Evolutionary conservation across 169 alveolate species (phyloP).

Genomic region (Cryptosporidium sp.): DNA sequence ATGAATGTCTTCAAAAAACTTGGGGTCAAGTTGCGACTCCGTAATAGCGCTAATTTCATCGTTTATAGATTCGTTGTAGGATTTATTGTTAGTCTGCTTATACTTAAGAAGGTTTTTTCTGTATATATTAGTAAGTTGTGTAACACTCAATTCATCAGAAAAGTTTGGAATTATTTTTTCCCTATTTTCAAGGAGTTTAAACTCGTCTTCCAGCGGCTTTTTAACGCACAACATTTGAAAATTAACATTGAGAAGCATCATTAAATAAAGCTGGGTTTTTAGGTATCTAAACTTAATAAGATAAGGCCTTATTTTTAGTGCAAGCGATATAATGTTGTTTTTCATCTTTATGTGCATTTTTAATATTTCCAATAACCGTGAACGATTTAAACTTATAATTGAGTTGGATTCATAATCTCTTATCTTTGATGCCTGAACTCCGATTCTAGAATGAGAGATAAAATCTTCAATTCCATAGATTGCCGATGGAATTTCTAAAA

Average conservation of each 20-base stretch:
- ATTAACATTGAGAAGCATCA: background rate
- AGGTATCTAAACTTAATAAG: background rate
- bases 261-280: conserved; percentile 10
- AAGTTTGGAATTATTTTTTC: conserved; percentile 25
- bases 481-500: conserved; percentile 12
- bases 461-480: conserved; percentile 4
- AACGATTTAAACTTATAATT: background rate
- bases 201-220: background rate
- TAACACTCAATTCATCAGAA: conserved; percentile 21
- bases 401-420: conserved; percentile 24
- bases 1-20: conserved; percentile 11
- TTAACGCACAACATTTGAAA: background rate
- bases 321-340: background rate
- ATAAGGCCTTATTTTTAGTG: conserved; percentile 7
- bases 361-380: background rate
- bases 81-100: conserved; percentile 15
- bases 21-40: conserved; percentile 11
- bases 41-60: conserved; percentile 1
- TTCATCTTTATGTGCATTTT: background rate
- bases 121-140: conserved; percentile 9
- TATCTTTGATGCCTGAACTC: background rate
- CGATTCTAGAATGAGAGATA: conserved; percentile 19
- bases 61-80: conserved; percentile 18
- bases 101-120: conserved; percentile 5
- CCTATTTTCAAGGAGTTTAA: background rate